Base-by-base conservation (phyloP, 257 asterid genomes). In the Nicotiana noctiflora region DNA sequence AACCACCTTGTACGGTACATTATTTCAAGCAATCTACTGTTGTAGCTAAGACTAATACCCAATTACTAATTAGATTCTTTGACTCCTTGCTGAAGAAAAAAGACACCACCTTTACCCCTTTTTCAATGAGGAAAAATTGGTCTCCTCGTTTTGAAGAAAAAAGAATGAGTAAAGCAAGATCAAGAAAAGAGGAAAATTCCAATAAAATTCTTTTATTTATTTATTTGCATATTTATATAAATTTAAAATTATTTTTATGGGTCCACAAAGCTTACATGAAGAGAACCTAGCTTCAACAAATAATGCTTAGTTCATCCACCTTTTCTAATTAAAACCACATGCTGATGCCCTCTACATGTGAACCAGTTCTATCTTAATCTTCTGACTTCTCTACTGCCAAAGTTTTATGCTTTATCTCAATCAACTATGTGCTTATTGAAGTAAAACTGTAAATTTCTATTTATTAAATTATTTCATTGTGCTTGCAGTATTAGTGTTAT, bases 201-300 rank as follows among this genome's bases (percentile, higher is more conserved):
- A 78, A 19, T 57, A 60, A 60, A 34, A 8, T 57, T 44, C 77
- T 19, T 44, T 44, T 6, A 34, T 51, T 52, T 44, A 34, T 29
- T 52, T 11, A 18, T 0, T 9, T 29, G 6, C 32, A 37, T 17
- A 8, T 27, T 80, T 57, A 27, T 81, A 55, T 13, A 57, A 56
- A 68, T 40, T 72, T 7, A 72, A 44, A 7, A 21, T 70, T 34
- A 12, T 46, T 60, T 59, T 60, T 44, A 3, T 31, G 76, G 84
- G 27, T 29, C 84, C 27, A 32, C 34, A 23, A 10, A 25, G 60
- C 25, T 44, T 40, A 74, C 62, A 74, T 81, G 76, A 81, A 81
- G 84, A 81, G 84, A 81, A 81, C 80, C 81, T 81, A 74, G 80
- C n/a, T n/a, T n/a, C n/a, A n/a, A n/a, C n/a, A n/a, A n/a, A n/a